A percentile compares a stretch with the other conserved stretches of the same genome.
Conservation (phyloP, 495 filamentous ascomycete species). For the Halenospora varia region DNA sequence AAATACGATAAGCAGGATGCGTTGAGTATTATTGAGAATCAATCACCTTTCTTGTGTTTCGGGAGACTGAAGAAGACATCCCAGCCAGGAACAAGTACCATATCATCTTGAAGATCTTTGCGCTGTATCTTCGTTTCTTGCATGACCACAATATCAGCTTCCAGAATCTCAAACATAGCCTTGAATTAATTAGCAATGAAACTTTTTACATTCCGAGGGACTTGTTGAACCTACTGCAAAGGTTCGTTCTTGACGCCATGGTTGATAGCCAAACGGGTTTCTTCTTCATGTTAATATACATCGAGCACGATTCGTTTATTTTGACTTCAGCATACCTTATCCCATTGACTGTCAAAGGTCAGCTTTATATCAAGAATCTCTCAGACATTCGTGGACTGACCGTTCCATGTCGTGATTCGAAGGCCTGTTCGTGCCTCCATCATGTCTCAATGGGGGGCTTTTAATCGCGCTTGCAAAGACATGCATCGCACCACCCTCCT, state of each 20-base stretch:
- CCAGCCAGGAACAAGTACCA: slow-evolving; percentile 95
- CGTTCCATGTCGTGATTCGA: slow-evolving; percentile 89
- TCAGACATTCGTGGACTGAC: slow-evolving; percentile 35
- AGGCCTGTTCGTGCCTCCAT: slow-evolving; percentile 39
- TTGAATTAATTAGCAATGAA: slow-evolving; percentile 27
- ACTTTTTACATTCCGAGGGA: not conserved
- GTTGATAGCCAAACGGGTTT: slow-evolving; percentile 92
- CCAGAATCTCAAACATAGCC: slow-evolving; percentile 92
- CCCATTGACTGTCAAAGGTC: slow-evolving; percentile 69
- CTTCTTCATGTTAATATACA: slow-evolving; percentile 36
- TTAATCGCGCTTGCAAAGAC: not conserved
- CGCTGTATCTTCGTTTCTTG: slow-evolving; percentile 96
- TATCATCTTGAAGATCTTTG: slow-evolving; percentile 90
- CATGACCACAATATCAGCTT: slow-evolving; percentile 91
- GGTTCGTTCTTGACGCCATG: slow-evolving; percentile 86
- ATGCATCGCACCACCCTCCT: no score
- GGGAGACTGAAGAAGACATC: slow-evolving; percentile 95
- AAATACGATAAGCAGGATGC: not conserved
- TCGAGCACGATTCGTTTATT: not conserved
- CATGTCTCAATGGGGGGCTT: not conserved
- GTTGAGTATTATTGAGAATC: not conserved
- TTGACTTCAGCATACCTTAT: slow-evolving; percentile 57
- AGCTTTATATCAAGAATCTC: not conserved
- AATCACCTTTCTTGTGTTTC: slow-evolving; percentile 81
- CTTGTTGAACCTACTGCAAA: slow-evolving; percentile 56